A percentile compares a stretch with the other conserved stretches of the same genome.
Conservation (phyloP, 2,329 filamentous ascomycete species). For the Orbilia javanica region DNA sequence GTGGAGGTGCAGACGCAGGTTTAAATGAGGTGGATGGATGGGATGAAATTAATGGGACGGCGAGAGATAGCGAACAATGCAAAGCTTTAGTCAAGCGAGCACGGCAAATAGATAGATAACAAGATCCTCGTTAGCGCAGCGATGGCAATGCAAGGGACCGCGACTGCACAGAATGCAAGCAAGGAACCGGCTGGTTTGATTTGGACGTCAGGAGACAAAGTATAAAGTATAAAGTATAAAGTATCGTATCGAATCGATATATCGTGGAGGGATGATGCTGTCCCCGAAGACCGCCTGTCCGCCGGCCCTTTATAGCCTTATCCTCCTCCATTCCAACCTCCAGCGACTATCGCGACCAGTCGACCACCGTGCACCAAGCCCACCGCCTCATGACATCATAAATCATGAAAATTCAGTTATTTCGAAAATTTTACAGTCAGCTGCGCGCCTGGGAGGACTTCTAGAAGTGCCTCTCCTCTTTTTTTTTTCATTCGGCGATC, state of each 20-base stretch:
- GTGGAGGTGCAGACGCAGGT: not conserved
- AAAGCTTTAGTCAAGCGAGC: not conserved
- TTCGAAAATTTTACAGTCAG: constrained; percentile 33
- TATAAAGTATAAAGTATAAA: too few relatives aligned
- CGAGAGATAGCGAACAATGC: not conserved
- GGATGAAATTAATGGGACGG: not conserved
- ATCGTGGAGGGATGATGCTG: constrained; percentile 17
- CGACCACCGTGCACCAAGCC: not conserved
- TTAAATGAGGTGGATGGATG: not conserved
- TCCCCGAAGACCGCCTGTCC: not conserved
- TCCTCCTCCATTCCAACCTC: not conserved
- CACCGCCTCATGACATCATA: constrained; percentile 26
- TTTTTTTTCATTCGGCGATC: constrained; percentile 53
- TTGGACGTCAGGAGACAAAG: not conserved
- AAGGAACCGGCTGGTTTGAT: constrained; percentile 22
- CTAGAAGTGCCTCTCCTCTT: not conserved
- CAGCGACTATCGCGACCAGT: not conserved
- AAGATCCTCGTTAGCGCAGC: not conserved
- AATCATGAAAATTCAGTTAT: constrained; percentile 23
- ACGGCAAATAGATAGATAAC: not conserved
- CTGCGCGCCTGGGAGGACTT: constrained; percentile 14
- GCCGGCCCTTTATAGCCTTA: not conserved
- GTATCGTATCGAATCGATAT: too few relatives aligned
- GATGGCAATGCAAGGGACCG: constrained; percentile 40
- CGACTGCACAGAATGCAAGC: constrained; percentile 19